Conservation (phyloP, 2,329 filamentous ascomycete genomes). For the Cercospora berteroae region DNA sequence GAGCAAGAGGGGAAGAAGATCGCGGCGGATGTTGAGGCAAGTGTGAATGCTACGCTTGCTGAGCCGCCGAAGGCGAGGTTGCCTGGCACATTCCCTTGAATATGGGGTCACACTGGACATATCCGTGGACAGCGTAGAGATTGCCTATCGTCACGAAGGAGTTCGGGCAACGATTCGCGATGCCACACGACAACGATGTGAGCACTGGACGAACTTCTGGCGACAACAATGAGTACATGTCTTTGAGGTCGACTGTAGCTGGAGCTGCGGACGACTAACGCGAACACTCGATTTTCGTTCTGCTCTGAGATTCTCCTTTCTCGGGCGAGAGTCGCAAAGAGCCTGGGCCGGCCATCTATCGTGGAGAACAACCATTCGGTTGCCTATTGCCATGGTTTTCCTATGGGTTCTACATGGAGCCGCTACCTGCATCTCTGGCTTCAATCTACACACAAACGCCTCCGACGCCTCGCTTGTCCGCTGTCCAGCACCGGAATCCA, state of each 20-base stretch:
- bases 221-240: neutral
- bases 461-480: neutral
- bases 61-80: slow-evolving; percentile 43
- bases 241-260: neutral
- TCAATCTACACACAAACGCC: neutral
- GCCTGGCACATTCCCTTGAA: slow-evolving; percentile 29
- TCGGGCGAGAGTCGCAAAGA: neutral
- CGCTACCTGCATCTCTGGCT: neutral
- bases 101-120: neutral
- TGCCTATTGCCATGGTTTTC: no score
- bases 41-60: slow-evolving; percentile 43
- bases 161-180: neutral
- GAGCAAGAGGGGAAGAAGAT: slow-evolving; percentile 33
- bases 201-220: neutral
- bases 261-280: neutral
- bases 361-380: neutral
- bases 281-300: neutral
- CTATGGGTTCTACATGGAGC: neutral
- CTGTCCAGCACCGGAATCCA: neutral
- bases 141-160: neutral
- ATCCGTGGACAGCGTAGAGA: neutral
- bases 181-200: neutral
- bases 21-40: slow-evolving; percentile 40
- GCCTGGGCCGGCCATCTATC: neutral
- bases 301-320: neutral